Conservation (phyloP, 1,139 yeast species). For the Pichia sp. region DNA sequence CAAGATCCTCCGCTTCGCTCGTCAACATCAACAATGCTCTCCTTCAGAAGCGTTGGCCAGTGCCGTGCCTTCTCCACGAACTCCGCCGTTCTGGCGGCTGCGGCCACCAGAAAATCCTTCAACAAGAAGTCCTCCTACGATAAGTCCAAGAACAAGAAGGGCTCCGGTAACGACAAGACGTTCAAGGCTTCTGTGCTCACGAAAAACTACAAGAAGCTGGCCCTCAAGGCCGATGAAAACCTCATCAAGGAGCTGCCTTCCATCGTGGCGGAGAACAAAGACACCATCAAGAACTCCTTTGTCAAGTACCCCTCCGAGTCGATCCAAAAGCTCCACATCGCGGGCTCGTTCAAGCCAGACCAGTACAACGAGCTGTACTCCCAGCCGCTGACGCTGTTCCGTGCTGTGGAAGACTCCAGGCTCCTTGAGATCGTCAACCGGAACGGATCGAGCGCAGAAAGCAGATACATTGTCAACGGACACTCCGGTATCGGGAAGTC, state of each 20-base stretch:
- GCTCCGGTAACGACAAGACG: conserved; percentile 31
- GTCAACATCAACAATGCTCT: conserved; percentile 7
- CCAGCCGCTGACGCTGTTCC: conserved; percentile 53
- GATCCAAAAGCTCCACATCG: conserved; percentile 26
- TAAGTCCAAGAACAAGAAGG: conserved; percentile 28
- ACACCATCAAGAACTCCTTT: conserved; percentile 19
- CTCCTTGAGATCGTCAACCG: conserved; percentile 32
- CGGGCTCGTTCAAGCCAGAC: conserved; percentile 58
- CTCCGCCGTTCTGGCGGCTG: conserved; percentile 15
- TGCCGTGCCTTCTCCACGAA: conserved; percentile 16
- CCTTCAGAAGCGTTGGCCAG: conserved; percentile 5
- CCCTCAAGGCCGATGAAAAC: conserved; percentile 19
- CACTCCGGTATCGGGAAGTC: conserved; percentile 79
- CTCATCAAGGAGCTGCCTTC: conserved; percentile 21
- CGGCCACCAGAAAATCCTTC: conserved; percentile 28
- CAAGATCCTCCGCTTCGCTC: background rate
- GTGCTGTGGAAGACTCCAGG: conserved; percentile 34
- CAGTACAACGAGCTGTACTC: conserved; percentile 63
- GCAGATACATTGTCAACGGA: conserved; percentile 62
- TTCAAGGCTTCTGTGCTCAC: conserved; percentile 25
- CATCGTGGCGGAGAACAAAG: conserved; percentile 17
- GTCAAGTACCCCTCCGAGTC: conserved; percentile 22
- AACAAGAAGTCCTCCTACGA: conserved; percentile 25
- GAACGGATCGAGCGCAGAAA: conserved; percentile 36
- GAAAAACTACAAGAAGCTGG: conserved; percentile 24